Evolutionary conservation across 2,329 filamentous ascomycete species (phyloP), one percentile per base, ranked within the genome.

Genomic region (Zymoseptoria ardabiliae): DNA sequence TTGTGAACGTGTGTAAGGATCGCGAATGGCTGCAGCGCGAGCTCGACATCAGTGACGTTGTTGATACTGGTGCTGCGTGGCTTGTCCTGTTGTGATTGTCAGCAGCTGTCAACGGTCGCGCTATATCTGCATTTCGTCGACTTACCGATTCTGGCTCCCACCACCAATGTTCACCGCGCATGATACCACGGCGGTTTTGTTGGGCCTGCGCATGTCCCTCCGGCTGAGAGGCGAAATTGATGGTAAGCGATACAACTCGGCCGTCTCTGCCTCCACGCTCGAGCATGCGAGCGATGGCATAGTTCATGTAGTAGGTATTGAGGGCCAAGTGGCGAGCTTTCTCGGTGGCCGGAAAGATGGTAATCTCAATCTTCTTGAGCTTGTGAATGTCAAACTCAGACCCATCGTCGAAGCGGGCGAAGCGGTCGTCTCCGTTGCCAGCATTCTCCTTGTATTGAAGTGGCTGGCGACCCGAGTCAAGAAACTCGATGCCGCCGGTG

Each of bases 241-340:
- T 61, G 2, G 25, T 61, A 51, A 72, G 53, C 23, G 52, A 57
- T 3, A 60, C 63, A 49, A 70, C 68, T 21, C 61, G 63, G 25
- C 69, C 57, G 13, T 65, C 63, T 25, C 54, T 25, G 13, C 54
- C 56, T 13, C 59, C 53, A 9, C 64, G 60, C n/a, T 67, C 57
- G 7, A 72, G 63, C 11, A 71, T 60, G 10, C 59, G 61, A 52
- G 59, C 62, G 4, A 72, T 62, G 10, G 68, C 66, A 7, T 63
- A 61, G 19, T 62, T 58, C 65, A 70, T 71, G 65, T 65, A 71
- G 61, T 68, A 70, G 0, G 70, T 71, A 59, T 68, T 68, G 56
- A 71, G 59, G 1, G 64, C 54, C 2, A 62, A 61, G 49, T 67
- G 65, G n/a, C 63, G 63, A 21, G 58, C 58, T 13, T 58, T 53